Percentiles rank a stretch among this genome's conserved stretches.
Evolutionary conservation across 2,329 filamentous ascomycete genomes (phyloP).

Genomic region (Fusarium neocosmosporiellum): DNA sequence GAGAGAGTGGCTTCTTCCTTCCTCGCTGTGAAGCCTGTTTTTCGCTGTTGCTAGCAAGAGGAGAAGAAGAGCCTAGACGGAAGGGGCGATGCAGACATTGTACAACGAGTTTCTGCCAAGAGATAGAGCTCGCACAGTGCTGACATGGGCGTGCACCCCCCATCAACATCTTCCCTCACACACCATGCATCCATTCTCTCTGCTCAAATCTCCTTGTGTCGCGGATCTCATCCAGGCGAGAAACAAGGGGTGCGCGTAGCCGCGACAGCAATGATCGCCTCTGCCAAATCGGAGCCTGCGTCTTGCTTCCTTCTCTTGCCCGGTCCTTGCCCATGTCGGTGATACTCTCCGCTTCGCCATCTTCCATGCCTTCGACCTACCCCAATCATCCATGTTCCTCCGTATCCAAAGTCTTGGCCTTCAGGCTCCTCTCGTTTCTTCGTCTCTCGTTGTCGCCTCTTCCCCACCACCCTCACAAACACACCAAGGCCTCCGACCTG

Average conservation of each 20-base stretch:
- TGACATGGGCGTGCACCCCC: background rate
- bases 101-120: background rate
- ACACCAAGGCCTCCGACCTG: slow-evolving; percentile 8
- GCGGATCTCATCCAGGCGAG: slow-evolving; percentile 12
- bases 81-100: background rate
- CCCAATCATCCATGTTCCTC: slow-evolving; percentile 38
- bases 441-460: background rate
- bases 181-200: background rate
- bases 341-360: slow-evolving; percentile 27
- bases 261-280: slow-evolving; percentile 15
- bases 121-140: background rate
- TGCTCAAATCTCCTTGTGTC: slow-evolving; percentile 13
- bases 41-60: background rate
- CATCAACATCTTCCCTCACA: background rate
- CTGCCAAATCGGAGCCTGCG: slow-evolving; percentile 27
- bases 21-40: background rate
- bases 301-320: slow-evolving; percentile 16
- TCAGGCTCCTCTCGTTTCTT: slow-evolving; percentile 23
- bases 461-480: slow-evolving; percentile 21
- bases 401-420: slow-evolving; percentile 37
- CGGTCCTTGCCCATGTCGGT: slow-evolving; percentile 20
- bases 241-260: slow-evolving; percentile 35
- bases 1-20: background rate
- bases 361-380: slow-evolving; percentile 28
- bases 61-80: background rate